These are phyloP conservation scores for Trichophyton equinum DNA, from an alignment of 2,329 filamentous ascomycete genomes.

Conservation along the genomic window DNA sequence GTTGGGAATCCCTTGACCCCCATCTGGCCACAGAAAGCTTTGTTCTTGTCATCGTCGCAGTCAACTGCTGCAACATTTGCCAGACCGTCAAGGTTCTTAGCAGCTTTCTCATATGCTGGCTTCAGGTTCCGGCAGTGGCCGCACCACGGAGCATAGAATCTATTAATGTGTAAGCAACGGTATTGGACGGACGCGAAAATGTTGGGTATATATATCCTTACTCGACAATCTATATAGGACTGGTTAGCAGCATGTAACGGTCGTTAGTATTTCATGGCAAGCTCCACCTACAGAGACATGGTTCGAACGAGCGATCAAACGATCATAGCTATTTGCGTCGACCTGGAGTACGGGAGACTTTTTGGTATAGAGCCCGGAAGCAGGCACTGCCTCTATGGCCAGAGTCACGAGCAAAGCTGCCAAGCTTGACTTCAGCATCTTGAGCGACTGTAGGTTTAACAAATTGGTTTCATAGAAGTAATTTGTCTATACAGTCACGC, in stretches of 20 bases:
- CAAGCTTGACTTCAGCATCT: slow-evolving; percentile 31
- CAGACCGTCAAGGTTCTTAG: slow-evolving; percentile 75
- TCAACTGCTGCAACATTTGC: slow-evolving; percentile 91
- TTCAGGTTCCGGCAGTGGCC: slow-evolving; percentile 95
- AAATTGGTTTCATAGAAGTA: background rate
- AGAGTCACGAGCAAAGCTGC: slow-evolving; percentile 42
- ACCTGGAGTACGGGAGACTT: slow-evolving; percentile 78
- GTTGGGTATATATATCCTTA: slow-evolving; percentile 24
- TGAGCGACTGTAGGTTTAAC: slow-evolving; percentile 7
- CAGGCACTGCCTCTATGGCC: slow-evolving; percentile 53
- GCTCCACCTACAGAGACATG: slow-evolving; percentile 62
- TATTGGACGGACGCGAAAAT: slow-evolving; percentile 8
- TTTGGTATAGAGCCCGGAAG: slow-evolving; percentile 61
- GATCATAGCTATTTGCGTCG: slow-evolving; percentile 64
- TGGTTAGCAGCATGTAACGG: background rate
- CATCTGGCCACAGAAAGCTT: slow-evolving; percentile 70
- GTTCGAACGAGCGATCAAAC: slow-evolving; percentile 75
- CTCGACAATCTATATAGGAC: slow-evolving; percentile 37
- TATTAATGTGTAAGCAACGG: slow-evolving; percentile 25
- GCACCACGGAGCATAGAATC: slow-evolving; percentile 97
- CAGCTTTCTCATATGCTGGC: slow-evolving; percentile 88
- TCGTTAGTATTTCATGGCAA: background rate
- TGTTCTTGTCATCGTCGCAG: slow-evolving; percentile 90
- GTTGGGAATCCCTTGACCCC: slow-evolving; percentile 92
- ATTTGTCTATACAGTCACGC: background rate